Percentiles rank a stretch among this genome's conserved stretches.
Conservation (phyloP, 441 rosid genomes). For the Populus hybrid region DNA sequence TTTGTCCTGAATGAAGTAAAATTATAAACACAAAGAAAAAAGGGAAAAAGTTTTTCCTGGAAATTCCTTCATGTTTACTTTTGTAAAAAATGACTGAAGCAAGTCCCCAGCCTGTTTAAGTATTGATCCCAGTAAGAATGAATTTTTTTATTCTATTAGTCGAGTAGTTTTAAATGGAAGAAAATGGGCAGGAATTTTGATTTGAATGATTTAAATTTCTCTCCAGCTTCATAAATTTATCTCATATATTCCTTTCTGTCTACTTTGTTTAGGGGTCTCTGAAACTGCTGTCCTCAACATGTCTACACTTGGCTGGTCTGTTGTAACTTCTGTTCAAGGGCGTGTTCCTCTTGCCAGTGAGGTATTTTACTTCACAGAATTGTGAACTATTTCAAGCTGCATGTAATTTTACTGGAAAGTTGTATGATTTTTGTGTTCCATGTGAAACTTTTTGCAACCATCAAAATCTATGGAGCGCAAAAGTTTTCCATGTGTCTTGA, state of each 20-base stretch:
- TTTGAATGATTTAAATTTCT: not conserved
- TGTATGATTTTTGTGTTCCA: not conserved
- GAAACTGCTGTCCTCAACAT: constrained; percentile 94
- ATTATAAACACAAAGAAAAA: not conserved
- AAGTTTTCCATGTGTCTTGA: not conserved
- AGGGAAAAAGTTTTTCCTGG: not conserved
- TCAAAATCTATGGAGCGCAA: not conserved
- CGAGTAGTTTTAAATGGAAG: not conserved
- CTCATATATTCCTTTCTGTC: not conserved
- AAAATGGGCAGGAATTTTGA: not conserved
- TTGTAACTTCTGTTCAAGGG: constrained; percentile 81
- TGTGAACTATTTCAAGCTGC: not conserved
- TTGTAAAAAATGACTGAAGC: not conserved
- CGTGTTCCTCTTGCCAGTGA: constrained; percentile 97
- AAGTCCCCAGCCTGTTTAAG: not conserved
- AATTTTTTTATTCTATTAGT: not conserved
- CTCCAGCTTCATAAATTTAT: not conserved
- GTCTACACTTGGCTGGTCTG: constrained; percentile 98
- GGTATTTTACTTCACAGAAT: constrained; percentile 42
- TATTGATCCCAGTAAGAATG: not conserved
- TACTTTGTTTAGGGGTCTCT: constrained; percentile 66
- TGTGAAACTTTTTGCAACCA: not conserved
- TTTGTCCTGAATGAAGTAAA: not conserved
- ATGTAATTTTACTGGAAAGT: not conserved
- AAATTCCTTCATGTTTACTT: not conserved